Evolutionary conservation across 1,139 yeast genomes (phyloP).

Genomic region (Protomyces lactucae-debilis): DNA sequence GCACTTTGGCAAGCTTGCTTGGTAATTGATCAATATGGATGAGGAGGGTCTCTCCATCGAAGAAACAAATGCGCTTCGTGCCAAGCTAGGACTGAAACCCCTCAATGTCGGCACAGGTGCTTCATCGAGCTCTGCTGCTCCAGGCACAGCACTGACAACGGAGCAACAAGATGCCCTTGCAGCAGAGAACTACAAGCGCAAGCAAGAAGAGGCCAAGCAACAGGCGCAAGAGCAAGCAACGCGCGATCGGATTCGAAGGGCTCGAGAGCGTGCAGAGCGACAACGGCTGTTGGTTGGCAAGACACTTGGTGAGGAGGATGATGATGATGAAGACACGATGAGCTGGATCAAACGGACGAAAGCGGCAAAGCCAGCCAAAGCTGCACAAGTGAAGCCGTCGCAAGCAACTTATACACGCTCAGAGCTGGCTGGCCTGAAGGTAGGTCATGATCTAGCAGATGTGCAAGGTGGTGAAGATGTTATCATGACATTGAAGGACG

Average conservation of each 20-base stretch:
- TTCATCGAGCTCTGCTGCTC: neutral
- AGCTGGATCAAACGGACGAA: conserved; percentile 32
- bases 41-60: conserved; percentile 35
- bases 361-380: conserved; percentile 25
- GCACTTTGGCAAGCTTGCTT: neutral
- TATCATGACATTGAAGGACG: conserved; percentile 63
- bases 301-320: conserved; percentile 36
- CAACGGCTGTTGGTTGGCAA: conserved; percentile 36
- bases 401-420: conserved; percentile 33
- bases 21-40: neutral
- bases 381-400: neutral
- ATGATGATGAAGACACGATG: conserved; percentile 35
- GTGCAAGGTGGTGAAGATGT: conserved; percentile 47
- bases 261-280: conserved; percentile 35
- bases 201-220: conserved; percentile 33
- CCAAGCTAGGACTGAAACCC: conserved; percentile 40
- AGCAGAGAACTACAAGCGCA: conserved; percentile 38
- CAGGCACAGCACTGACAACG: conserved; percentile 18
- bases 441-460: conserved; percentile 48
- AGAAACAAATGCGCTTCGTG: conserved; percentile 37
- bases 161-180: conserved; percentile 38
- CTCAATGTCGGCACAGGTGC: conserved; percentile 35
- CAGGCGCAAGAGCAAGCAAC: conserved; percentile 27
- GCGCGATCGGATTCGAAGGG: conserved; percentile 26
- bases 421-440: conserved; percentile 44